Conservation (phyloP, 768 basidiomycete genomes). For the Calocybe gangraenosa region DNA sequence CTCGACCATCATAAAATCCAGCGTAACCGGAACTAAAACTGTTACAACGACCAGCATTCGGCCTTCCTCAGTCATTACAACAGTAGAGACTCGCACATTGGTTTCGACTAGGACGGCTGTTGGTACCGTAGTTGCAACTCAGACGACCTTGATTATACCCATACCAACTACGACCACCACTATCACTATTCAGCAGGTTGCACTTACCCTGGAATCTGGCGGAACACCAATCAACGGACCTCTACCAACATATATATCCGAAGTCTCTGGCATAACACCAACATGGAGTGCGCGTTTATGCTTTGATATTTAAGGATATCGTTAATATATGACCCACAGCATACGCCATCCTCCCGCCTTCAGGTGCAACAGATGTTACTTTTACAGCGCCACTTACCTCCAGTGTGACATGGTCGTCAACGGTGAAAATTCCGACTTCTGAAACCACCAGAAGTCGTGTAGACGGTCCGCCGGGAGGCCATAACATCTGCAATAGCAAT, state of each 20-base stretch:
- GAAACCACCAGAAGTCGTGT: background rate
- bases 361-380: background rate
- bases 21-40: background rate
- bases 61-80: background rate
- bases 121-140: background rate
- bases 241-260: background rate
- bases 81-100: background rate
- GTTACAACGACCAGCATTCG: background rate
- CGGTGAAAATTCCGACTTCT: background rate
- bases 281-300: background rate
- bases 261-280: background rate
- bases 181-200: background rate
- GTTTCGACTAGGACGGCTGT: background rate
- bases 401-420: background rate
- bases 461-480: too few relatives aligned
- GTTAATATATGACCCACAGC: background rate
- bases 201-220: background rate
- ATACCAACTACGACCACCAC: background rate
- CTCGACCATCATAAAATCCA: background rate
- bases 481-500: background rate
- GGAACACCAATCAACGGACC: background rate
- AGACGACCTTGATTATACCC: background rate
- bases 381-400: background rate
- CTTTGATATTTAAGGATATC: background rate
- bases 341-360: background rate